Evolutionary conservation across 2,329 filamentous ascomycete species (phyloP).

Genomic region (Colletotrichum graminicola): DNA sequence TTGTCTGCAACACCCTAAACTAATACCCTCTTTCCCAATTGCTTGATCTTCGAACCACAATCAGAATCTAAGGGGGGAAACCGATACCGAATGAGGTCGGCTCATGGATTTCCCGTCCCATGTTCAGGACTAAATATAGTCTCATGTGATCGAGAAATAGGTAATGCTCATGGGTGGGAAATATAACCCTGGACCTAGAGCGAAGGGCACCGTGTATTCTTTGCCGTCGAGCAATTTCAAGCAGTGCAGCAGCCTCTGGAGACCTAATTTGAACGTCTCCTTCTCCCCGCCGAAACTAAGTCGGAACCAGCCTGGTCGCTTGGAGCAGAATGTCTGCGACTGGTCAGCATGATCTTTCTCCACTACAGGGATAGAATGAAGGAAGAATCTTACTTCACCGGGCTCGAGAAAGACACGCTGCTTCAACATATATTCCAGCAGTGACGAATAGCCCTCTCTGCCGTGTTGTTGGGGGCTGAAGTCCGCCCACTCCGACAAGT

Average conservation of each 20-base stretch:
- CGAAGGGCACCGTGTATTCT: neutral
- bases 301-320: conserved; percentile 25
- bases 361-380: too few relatives aligned
- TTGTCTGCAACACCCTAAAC: too few relatives aligned
- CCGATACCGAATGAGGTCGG: neutral
- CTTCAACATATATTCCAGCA: conserved; percentile 24
- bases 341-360: neutral
- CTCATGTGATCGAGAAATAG: neutral
- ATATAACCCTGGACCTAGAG: neutral
- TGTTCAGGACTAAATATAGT: neutral
- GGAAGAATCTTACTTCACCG: conserved; percentile 8
- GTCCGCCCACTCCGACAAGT: conserved; percentile 27
- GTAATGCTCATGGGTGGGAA: neutral
- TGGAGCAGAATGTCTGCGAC: conserved; percentile 14
- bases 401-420: conserved; percentile 26
- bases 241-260: conserved; percentile 17
- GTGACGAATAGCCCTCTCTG: neutral
- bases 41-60: neutral
- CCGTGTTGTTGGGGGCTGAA: neutral
- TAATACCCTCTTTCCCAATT: too few relatives aligned
- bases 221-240: conserved; percentile 21
- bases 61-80: accelerated
- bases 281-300: conserved; percentile 30
- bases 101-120: neutral
- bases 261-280: conserved; percentile 20